These are phyloP conservation scores for Tricholomella constricta DNA, from an alignment of 768 basidiomycete species.

Conservation along the genomic window DNA sequence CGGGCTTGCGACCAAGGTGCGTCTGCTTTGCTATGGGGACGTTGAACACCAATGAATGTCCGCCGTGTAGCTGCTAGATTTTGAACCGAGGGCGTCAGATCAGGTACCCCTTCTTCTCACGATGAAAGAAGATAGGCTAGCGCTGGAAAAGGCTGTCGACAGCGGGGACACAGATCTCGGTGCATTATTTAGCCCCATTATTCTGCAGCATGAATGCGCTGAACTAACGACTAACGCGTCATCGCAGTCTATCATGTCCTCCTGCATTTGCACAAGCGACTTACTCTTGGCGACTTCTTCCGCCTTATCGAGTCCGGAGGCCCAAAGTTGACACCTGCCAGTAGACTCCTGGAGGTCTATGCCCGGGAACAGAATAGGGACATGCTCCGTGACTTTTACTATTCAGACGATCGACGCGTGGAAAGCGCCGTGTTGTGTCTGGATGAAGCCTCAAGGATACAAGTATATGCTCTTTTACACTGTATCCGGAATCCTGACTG, in stretches of 20 bases:
- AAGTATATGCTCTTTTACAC: slow-evolving; percentile 40
- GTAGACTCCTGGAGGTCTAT: slow-evolving; percentile 84
- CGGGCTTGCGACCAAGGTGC: slow-evolving; percentile 18
- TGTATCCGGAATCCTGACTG: background rate
- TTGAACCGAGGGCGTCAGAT: slow-evolving; percentile 85
- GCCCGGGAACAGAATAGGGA: slow-evolving; percentile 88
- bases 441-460: slow-evolving; percentile 73
- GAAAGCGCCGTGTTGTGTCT: slow-evolving; percentile 91
- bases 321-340: slow-evolving; percentile 68
- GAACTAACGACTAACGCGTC: background rate
- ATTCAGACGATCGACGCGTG: slow-evolving; percentile 92
- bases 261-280: slow-evolving; percentile 79
- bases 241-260: slow-evolving; percentile 88
- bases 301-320: slow-evolving; percentile 92
- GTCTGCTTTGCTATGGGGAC: slow-evolving; percentile 24
- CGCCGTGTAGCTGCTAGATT: slow-evolving; percentile 73
- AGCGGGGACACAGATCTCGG: slow-evolving; percentile 96
- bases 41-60: slow-evolving; percentile 42
- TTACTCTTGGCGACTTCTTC: slow-evolving; percentile 92
- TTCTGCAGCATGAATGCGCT: slow-evolving; percentile 5
- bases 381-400: slow-evolving; percentile 95
- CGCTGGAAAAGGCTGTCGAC: slow-evolving; percentile 86
- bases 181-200: slow-evolving; percentile 32
- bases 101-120: slow-evolving; percentile 90
- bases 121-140: slow-evolving; percentile 94